Base-by-base conservation (phyloP, 768 basidiomycete genomes). In the Lactarius sanguifluus region DNA sequence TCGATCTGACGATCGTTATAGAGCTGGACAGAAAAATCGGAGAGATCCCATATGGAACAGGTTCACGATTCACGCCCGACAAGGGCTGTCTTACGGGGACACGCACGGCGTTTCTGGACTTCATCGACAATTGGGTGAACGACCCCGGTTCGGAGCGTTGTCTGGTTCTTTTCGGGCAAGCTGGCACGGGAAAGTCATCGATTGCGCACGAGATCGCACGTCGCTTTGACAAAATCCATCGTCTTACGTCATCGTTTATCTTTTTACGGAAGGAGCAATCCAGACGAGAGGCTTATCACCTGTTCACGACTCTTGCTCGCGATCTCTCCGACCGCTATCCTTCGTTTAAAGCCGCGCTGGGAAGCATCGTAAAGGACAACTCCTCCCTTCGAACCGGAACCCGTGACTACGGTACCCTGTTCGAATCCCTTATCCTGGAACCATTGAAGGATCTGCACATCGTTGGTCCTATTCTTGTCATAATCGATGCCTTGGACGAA, bases 261-360 rank as follows among this genome's bases (percentile, higher is more conserved):
- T 57, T 57, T n/a, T 8, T 57, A n/a, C 56, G 56, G 30, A 32
- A 13, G 20, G 56, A 57, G 12, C 28, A 32, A 34, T 36, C 56
- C 0, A 38, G 38, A 16, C 20, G 32, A 1, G 32, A 32, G 6
- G 32, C 15, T 18, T 23, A 57, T 30, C 56, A 34, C 7, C 30
- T 57, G 5, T 59, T 59, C 58, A 59, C 58, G 40, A 59, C 58
- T 18, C 58, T 59, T 10, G 28, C 28, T 40, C 34, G n/a, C 38
- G 38, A 38, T 38, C 58, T 59, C 38, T 15, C n/a, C 23, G 34
- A 38, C n/a, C 34, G 38, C 15, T 59, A 23, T 20, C 58, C 38
- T 16, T 59, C 38, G 23, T 50, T 23, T n/a, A 50, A 50, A 50
- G 23, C 23, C 1, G 47, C 47, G 12, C 47, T 50, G 13, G 58